Evolutionary conservation across 2,329 filamentous ascomycete species (phyloP).

Genomic region (Penicillium sp.): DNA sequence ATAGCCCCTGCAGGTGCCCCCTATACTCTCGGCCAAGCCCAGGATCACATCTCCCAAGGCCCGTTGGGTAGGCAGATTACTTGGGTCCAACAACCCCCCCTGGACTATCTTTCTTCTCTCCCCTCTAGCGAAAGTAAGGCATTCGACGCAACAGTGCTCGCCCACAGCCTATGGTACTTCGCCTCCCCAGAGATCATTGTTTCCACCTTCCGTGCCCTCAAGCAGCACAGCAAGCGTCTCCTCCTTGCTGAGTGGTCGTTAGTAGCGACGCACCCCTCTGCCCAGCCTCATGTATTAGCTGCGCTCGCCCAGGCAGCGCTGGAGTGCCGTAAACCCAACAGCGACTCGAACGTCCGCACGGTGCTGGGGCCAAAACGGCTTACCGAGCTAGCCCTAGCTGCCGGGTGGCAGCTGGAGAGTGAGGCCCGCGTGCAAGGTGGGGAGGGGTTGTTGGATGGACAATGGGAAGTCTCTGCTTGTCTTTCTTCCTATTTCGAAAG

Average conservation of each 20-base stretch:
- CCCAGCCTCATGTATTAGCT: slow-evolving; percentile 4
- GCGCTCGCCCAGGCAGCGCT: slow-evolving; percentile 1
- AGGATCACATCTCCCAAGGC: not conserved
- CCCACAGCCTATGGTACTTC: slow-evolving; percentile 2
- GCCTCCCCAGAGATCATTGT: not conserved
- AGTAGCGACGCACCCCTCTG: not conserved
- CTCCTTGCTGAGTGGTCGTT: slow-evolving; percentile 3
- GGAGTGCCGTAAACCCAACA: not conserved
- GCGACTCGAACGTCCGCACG: not conserved
- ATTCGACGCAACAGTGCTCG: slow-evolving; percentile 1
- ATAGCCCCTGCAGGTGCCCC: slow-evolving; percentile 4
- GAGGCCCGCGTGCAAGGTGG: not conserved
- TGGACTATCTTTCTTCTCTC: not conserved
- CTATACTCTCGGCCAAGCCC: slow-evolving; percentile 5
- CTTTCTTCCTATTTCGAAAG: slow-evolving; percentile 5
- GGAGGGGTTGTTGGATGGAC: not conserved
- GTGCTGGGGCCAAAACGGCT: not conserved
- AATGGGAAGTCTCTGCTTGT: not conserved
- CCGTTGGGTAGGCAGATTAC: slow-evolving; percentile 3
- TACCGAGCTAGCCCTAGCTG: not conserved
- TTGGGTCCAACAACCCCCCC: not conserved
- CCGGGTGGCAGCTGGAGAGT: slow-evolving; percentile 1
- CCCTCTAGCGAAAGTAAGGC: not conserved
- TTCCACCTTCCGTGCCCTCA: not conserved
- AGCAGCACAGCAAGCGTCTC: not conserved